phyloP scores from a whole-genome alignment of 805 yeast species.

The Cyberlindnera petersonii region DNA sequence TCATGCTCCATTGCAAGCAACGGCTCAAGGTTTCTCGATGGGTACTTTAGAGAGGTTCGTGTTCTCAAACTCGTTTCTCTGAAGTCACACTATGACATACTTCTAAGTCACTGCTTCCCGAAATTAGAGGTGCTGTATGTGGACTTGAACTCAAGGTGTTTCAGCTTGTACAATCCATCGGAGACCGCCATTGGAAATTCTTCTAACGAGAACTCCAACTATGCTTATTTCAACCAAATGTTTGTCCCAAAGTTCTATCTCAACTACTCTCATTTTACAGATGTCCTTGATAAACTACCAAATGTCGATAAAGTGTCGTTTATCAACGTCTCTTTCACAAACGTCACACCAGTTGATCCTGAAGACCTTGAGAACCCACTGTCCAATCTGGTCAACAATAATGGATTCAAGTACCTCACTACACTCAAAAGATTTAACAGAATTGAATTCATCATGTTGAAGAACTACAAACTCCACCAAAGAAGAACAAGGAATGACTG shows the following conservation, averaged over 20 bases:
- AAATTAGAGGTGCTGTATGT: conserved; percentile 37
- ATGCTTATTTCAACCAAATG: conserved; percentile 25
- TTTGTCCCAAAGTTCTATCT: conserved; percentile 29
- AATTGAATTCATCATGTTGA: conserved; percentile 35
- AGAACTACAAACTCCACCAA: conserved; percentile 35
- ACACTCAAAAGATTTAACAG: conserved; percentile 30
- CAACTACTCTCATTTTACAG: conserved; percentile 21
- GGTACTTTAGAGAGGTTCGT: conserved; percentile 39
- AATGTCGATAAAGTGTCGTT: conserved; percentile 16
- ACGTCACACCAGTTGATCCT: conserved; percentile 24
- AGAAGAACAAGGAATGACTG: conserved; percentile 36
- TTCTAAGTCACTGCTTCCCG: conserved; percentile 45
- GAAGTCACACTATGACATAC: conserved; percentile 42
- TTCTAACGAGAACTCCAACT: conserved; percentile 25
- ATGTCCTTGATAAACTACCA: conserved; percentile 21
- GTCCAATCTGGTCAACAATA: conserved; percentile 33
- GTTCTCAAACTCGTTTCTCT: conserved; percentile 37
- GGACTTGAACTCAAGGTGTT: conserved; percentile 48
- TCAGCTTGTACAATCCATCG: conserved; percentile 24
- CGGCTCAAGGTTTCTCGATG: conserved; percentile 34
- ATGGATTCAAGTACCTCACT: conserved; percentile 32
- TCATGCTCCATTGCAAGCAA: conserved; percentile 35
- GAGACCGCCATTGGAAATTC: conserved; percentile 20
- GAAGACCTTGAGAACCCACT: conserved; percentile 26
- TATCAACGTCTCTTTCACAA: conserved; percentile 26